phyloP scores from a whole-genome alignment of 768 basidiomycete species.

The Gyrodon lividus region DNA sequence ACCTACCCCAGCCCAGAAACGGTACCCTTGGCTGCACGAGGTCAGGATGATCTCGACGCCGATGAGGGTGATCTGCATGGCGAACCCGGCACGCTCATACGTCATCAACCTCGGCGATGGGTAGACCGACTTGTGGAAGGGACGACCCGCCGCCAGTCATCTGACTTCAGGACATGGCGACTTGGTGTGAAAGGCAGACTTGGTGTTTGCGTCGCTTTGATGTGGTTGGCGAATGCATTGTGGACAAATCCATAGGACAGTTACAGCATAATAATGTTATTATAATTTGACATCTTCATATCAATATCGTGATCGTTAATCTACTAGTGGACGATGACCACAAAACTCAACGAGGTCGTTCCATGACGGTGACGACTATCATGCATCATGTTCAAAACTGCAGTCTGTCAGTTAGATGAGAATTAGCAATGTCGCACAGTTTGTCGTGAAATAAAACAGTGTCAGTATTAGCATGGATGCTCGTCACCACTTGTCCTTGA shows the following conservation, averaged over 20 bases:
- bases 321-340: too few relatives aligned
- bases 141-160: conserved; percentile 17
- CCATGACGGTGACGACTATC: too few relatives aligned
- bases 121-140: conserved; percentile 48
- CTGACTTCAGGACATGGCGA: conserved; percentile 30
- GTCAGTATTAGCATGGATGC: conserved; percentile 91
- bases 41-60: background rate
- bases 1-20: conserved; percentile 5
- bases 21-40: conserved; percentile 7
- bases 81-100: conserved; percentile 40
- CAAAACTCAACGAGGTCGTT: too few relatives aligned
- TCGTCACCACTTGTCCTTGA: conserved; percentile 74
- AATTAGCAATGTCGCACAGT: conserved; percentile 17
- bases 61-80: conserved; percentile 31
- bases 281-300: background rate
- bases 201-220: conserved; percentile 38
- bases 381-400: too few relatives aligned
- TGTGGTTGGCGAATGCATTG: conserved; percentile 68
- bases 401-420: too few relatives aligned
- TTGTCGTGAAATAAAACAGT: background rate
- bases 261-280: background rate
- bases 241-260: conserved; percentile 42
- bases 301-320: too few relatives aligned
- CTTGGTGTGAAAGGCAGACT: conserved; percentile 45
- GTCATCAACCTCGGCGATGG: conserved; percentile 42